phyloP scores from a whole-genome alignment of 371 early-diverging fungal genomes.

The Mortierella sp. region DNA sequence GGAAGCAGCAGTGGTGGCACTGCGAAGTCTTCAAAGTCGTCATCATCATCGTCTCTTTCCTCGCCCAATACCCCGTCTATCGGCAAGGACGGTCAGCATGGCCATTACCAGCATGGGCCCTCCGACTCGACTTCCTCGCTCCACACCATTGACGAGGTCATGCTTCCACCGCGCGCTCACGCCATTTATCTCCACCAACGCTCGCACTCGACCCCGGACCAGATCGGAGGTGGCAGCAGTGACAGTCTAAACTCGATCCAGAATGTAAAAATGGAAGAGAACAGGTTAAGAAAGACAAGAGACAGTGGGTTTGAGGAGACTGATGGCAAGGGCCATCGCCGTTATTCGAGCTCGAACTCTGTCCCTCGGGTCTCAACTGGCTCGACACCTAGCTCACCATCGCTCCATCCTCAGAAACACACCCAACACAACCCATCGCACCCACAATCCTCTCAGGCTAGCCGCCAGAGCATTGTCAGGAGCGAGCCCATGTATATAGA shows the following conservation, averaged over 20 bases:
- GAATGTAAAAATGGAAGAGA: conserved; percentile 19
- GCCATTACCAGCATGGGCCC: too few species aligned
- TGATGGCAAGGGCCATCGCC: conserved; percentile 19
- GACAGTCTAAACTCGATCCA: background rate
- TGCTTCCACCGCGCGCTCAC: conserved; percentile 20
- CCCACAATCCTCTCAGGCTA: too few species aligned
- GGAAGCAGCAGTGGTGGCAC: too few species aligned
- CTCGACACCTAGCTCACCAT: background rate
- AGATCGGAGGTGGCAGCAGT: conserved; percentile 20
- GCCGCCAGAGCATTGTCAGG: conserved; percentile 1
- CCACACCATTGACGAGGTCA: conserved; percentile 24
- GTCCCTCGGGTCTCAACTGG: background rate
- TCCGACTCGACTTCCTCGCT: conserved; percentile 17
- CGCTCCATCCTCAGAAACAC: conserved; percentile 1
- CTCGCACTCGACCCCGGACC: conserved; percentile 37
- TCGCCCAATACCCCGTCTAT: too few species aligned
- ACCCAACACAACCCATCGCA: too few species aligned
- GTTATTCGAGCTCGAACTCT: conserved; percentile 22
- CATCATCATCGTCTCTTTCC: too few species aligned
- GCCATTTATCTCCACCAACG: conserved; percentile 33
- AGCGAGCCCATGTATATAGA: conserved; percentile 17
- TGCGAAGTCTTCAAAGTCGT: too few species aligned
- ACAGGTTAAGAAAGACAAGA: conserved; percentile 21
- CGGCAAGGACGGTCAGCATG: too few species aligned
- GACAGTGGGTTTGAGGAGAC: conserved; percentile 33